Conservation (phyloP, 2,329 filamentous ascomycete genomes). For the Leptographium galeiforme region DNA sequence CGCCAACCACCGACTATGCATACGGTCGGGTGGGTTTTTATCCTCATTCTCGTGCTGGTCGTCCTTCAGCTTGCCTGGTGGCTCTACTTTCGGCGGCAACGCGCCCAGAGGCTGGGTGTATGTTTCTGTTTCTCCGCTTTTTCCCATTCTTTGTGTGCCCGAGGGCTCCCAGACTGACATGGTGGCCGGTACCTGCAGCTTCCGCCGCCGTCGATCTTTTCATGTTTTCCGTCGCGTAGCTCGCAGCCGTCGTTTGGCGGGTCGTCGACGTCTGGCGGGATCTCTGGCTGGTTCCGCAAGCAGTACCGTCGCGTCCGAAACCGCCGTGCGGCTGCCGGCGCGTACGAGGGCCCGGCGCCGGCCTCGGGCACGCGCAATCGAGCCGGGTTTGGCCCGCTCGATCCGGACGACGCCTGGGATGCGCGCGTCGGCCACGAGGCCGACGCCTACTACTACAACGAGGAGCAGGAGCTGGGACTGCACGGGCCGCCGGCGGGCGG, state of each 20-base stretch:
- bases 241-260: constrained; percentile 45
- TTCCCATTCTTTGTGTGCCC: neutral
- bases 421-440: constrained; percentile 62
- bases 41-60: constrained; percentile 58
- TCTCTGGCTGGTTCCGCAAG: constrained; percentile 61
- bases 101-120: constrained; percentile 59
- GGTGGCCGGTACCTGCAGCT: constrained; percentile 29
- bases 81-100: constrained; percentile 58
- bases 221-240: constrained; percentile 51
- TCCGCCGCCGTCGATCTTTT: constrained; percentile 52
- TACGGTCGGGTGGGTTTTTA: constrained; percentile 54
- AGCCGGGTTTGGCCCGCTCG: constrained; percentile 40
- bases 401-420: constrained; percentile 82
- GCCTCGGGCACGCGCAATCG: constrained; percentile 18
- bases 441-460: constrained; percentile 45
- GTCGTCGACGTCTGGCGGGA: constrained; percentile 37
- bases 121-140: constrained; percentile 12
- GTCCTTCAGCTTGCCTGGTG: too few relatives aligned
- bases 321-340: constrained; percentile 52
- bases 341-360: constrained; percentile 49
- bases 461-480: constrained; percentile 59
- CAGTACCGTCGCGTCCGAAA: constrained; percentile 51
- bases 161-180: neutral
- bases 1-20: constrained; percentile 30
- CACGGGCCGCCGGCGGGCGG: constrained; percentile 20